phyloP scores from a whole-genome alignment of 345 rosid genomes.

The Salix caprea region DNA sequence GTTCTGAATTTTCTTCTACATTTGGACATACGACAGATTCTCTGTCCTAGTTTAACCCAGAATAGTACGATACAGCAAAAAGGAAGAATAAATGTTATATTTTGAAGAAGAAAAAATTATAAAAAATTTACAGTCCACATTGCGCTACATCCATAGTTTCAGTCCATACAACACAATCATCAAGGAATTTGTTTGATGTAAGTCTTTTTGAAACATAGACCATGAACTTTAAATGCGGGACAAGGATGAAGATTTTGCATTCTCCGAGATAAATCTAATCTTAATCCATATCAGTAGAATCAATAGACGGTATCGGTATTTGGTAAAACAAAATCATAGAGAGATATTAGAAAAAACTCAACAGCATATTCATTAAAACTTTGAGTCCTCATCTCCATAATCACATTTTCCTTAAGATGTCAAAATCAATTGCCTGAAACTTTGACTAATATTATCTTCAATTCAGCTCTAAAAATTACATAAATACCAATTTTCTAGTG shows the following conservation, averaged over 20 bases:
- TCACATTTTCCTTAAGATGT: background rate
- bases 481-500: background rate
- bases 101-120: background rate
- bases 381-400: background rate
- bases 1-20: background rate
- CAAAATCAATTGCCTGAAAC: background rate
- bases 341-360: background rate
- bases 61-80: background rate
- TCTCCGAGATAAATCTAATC: background rate
- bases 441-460: background rate
- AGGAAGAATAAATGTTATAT: background rate
- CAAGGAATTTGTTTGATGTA: background rate
- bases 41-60: background rate
- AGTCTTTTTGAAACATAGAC: background rate
- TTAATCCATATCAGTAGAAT: background rate
- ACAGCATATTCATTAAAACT: background rate
- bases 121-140: background rate
- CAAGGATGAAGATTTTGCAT: background rate
- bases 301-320: background rate
- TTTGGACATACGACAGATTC: too few species aligned
- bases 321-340: background rate
- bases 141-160: background rate
- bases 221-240: background rate
- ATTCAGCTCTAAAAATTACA: background rate
- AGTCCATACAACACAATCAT: background rate